Percentiles rank a stretch among this genome's conserved stretches.
These are phyloP conservation scores for Claviceps africana DNA, from an alignment of 2,329 filamentous ascomycete species.

Conservation along the genomic window DNA sequence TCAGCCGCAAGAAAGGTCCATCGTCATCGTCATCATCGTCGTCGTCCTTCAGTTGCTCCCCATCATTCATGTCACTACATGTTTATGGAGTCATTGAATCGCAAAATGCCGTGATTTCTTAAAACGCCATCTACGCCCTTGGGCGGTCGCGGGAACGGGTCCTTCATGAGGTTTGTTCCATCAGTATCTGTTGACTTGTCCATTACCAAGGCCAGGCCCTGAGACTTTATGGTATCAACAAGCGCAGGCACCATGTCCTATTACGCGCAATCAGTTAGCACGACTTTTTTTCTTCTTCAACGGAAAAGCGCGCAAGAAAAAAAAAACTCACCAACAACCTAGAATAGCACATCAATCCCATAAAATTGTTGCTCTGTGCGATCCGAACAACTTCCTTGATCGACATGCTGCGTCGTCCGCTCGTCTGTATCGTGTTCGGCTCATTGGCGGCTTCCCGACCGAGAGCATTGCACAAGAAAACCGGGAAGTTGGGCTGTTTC, in stretches of 20 bases:
- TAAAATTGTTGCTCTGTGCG: constrained; percentile 92
- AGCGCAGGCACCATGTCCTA: constrained; percentile 88
- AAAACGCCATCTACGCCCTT: constrained; percentile 80
- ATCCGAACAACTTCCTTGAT: constrained; percentile 92
- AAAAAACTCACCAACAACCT: constrained; percentile 57
- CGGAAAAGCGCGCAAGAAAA: neutral
- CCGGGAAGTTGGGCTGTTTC: constrained; percentile 98
- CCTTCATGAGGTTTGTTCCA: constrained; percentile 24
- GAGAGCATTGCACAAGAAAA: constrained; percentile 88
- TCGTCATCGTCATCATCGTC: neutral
- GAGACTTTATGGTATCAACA: constrained; percentile 84
- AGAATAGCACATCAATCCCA: constrained; percentile 88
- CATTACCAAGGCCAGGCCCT: constrained; percentile 80
- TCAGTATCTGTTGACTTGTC: constrained; percentile 57
- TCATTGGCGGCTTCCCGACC: constrained; percentile 43
- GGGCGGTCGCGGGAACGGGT: constrained; percentile 48
- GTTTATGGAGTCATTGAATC: constrained; percentile 88
- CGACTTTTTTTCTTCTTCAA: neutral
- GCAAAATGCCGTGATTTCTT: constrained; percentile 71
- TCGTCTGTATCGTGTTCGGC: constrained; percentile 30
- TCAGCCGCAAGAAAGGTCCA: neutral
- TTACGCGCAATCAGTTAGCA: neutral
- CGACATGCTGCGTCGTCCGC: constrained; percentile 62
- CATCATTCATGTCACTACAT: constrained; percentile 26
- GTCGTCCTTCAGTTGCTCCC: neutral